phyloP scores from a whole-genome alignment of 208 protist species.

The Entamoeba invadens region DNA sequence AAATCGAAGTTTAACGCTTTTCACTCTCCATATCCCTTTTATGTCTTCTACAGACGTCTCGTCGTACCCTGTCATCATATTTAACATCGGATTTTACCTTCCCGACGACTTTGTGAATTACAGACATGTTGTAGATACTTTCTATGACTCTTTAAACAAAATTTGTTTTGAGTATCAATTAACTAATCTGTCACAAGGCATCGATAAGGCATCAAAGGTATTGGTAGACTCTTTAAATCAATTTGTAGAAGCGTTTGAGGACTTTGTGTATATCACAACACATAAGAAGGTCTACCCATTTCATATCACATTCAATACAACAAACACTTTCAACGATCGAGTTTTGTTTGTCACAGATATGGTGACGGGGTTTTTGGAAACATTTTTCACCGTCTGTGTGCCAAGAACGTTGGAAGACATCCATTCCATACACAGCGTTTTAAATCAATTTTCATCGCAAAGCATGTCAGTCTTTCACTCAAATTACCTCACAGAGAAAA shows the following conservation, averaged over 20 bases:
- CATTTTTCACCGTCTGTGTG: not conserved
- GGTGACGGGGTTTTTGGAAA: not conserved
- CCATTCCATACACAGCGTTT: not conserved
- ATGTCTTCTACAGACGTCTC: not conserved
- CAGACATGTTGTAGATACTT: not conserved
- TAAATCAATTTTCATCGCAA: not conserved
- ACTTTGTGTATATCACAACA: not conserved
- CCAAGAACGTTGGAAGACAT: not conserved
- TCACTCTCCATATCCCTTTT: not conserved
- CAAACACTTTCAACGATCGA: not conserved
- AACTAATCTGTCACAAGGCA: not conserved
- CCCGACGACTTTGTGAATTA: not conserved
- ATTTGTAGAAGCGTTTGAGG: not conserved
- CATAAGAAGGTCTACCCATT: not conserved
- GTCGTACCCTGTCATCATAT: not conserved
- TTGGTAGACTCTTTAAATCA: not conserved
- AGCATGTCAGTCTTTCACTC: not conserved
- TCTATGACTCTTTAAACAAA: not conserved
- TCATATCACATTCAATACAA: not conserved
- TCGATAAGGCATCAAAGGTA: not conserved
- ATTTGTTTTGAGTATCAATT: not conserved
- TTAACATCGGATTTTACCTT: not conserved
- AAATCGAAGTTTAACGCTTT: not conserved
- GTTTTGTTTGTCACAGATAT: not conserved
- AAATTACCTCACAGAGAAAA: not conserved